A percentile compares a stretch with the other conserved stretches of the same genome.
These are phyloP conservation scores for Hypomontagnella submonticulosa DNA, from an alignment of 495 filamentous ascomycete genomes.

Conservation along the genomic window DNA sequence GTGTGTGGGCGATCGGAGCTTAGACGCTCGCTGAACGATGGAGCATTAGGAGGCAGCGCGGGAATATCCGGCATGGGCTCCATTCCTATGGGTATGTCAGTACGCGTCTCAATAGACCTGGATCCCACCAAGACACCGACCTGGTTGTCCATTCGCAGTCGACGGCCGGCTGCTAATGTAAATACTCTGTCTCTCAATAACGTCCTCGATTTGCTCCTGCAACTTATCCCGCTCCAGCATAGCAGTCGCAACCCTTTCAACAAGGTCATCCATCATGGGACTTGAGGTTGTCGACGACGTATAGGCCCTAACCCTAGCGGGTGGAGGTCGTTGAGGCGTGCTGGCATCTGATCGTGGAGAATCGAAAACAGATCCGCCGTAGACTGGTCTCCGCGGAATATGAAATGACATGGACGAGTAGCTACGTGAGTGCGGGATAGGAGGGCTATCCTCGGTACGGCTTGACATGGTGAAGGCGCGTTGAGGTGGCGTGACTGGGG, in stretches of 20 bases:
- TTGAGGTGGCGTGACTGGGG: constrained; percentile 54
- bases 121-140: constrained; percentile 21
- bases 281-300: constrained; percentile 42
- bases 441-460: constrained; percentile 51
- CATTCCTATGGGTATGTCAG: constrained; percentile 47
- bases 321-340: constrained; percentile 40
- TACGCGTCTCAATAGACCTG: neutral
- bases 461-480: constrained; percentile 52
- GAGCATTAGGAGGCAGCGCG: constrained; percentile 58
- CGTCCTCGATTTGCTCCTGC: constrained; percentile 63
- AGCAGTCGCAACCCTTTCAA: constrained; percentile 63
- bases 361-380: constrained; percentile 48
- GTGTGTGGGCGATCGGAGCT: constrained; percentile 55
- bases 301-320: constrained; percentile 48
- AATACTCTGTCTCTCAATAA: constrained; percentile 64
- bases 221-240: constrained; percentile 63
- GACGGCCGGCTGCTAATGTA: constrained; percentile 62
- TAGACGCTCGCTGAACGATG: constrained; percentile 61
- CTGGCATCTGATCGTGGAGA: constrained; percentile 43
- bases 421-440: constrained; percentile 56
- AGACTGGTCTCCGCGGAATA: constrained; percentile 58
- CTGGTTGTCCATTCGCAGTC: constrained; percentile 50
- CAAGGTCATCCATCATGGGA: constrained; percentile 54
- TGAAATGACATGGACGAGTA: constrained; percentile 62
- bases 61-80: constrained; percentile 60